Base-by-base conservation (phyloP, 2,329 filamentous ascomycete genomes). In the Ophiostoma australiae region DNA sequence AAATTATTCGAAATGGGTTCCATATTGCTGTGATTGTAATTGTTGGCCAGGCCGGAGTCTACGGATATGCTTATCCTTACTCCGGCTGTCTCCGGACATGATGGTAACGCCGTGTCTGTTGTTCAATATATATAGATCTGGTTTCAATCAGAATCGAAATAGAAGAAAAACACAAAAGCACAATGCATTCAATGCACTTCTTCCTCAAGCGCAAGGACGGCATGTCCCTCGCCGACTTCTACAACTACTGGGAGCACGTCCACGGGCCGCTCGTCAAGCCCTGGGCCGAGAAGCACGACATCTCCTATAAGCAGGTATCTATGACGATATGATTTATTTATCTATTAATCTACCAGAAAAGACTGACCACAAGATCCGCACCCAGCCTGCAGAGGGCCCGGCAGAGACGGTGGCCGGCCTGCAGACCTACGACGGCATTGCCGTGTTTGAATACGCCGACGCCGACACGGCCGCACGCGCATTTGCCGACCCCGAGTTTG, bases 271-370 rank as follows among this genome's bases (percentile, higher is more conserved):
- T 79, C 48, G 77, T 78, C 23, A 75, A 75, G 69, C 76, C 78
- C 0, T 80, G 78, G 78, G 77, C 76, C 20, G 73, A 78, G 72
- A 77, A 78, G 70, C 75, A 79, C 70, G 77, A 77, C 17, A 74
- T 80, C 44, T 69, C 74, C 35, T 80, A 80, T 71, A 78, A 78
- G 31, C 79, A 80, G 75, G 76, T 76, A 48, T 13, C 15, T 1
- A 31, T 31, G 27, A 31, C 27, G 1, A 31, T 31, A 31, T 31
- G 1, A 31, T 41, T 41, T 13, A 13, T 0, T 15, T 41, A 2
- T 13, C 13, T 11, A 41, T 41, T 41, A 1, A 4, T 13, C 15
- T 4, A 15, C 15, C 15, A 5, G 10, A 27, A 15, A 6, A 20
- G 8, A 23, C 23, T 58, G 11, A 58, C 11, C 8, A n/a, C 5